phyloP scores from a whole-genome alignment of 208 protist species.

The Crithidia thermophila region DNA sequence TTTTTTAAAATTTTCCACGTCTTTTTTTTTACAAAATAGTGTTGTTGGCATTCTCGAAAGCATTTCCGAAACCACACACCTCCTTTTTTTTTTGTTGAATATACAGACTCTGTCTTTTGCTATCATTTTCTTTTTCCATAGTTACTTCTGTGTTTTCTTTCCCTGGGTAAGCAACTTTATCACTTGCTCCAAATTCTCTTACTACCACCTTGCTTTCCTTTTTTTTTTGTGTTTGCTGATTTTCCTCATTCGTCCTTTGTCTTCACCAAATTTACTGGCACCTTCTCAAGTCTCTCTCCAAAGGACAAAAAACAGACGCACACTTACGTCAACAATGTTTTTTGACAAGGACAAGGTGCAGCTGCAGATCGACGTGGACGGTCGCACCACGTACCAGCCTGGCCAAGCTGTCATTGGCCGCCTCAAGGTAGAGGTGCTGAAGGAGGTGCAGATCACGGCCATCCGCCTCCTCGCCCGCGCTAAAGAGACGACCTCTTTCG shows the following conservation, averaged over 20 bases:
- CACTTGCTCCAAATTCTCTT: not conserved
- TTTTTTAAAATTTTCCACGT: slow-evolving; percentile 1
- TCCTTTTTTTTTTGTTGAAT: slow-evolving; percentile 23
- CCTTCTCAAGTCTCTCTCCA: not conserved
- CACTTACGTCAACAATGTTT: no score
- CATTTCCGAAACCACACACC: no score
- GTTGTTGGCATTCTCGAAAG: not conserved
- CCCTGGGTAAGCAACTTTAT: not conserved
- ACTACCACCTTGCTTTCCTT: slow-evolving; percentile 8
- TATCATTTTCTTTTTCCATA: not conserved
- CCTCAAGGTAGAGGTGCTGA: slow-evolving; percentile 32
- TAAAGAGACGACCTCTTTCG: slow-evolving; percentile 37
- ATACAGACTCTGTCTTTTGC: not conserved
- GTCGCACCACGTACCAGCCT: slow-evolving; percentile 22
- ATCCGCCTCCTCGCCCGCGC: slow-evolving; percentile 31
- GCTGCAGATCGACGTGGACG: slow-evolving; percentile 23
- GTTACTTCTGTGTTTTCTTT: slow-evolving; percentile 10
- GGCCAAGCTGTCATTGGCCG: slow-evolving; percentile 33
- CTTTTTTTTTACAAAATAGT: slow-evolving; percentile 6
- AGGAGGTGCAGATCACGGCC: slow-evolving; percentile 35
- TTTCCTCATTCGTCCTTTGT: not conserved
- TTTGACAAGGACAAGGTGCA: slow-evolving; percentile 32
- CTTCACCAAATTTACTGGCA: not conserved
- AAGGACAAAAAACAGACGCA: no score
- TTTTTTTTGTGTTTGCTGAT: slow-evolving; percentile 1